Evolutionary conservation across 1,284 basidiomycete species (phyloP), one percentile per base, ranked within the genome.

Genomic region (Heterobasidion irregulare): DNA sequence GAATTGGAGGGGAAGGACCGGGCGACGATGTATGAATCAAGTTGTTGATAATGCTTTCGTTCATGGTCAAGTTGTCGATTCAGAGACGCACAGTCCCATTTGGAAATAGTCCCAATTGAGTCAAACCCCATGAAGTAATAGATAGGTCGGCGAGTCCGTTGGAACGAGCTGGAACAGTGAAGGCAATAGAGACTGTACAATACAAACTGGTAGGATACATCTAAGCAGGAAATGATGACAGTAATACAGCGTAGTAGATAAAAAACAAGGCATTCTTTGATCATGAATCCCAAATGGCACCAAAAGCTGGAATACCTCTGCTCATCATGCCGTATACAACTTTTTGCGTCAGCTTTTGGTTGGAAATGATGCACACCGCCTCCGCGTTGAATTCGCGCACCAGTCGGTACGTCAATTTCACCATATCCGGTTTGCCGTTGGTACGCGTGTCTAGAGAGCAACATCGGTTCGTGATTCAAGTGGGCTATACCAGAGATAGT

Each of bases 381-480:
- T 83, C 81, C 2, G 82, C 81, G 36, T 83, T 66, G 67, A 80
- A 83, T 62, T 83, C 81, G 47, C 73, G 72, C 7, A 81, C 79
- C 45, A 83, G 69, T 38, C 76, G 73, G 58, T 78, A 77, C 6
- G 79, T 78, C 53, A 82, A 64, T 62, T 80, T 80, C 53, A 83
- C 78, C 79, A 82, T 82, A 66, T 82, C 79, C 3, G 81, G 80
- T 64, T 81, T 82, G 16, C 81, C 81, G 59, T 82, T 72, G 45
- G 68, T 73, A 44, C 79, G 77, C 15, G 82, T 83, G 59, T 83
- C 80, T 80, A 50, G 18, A 26, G 26, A 15, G 38, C 26, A 41
- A 19, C 16, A 56, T 19, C 18, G 43, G 15, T 47, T 53, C 19
- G 32, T 50, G 26, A 50, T n/a, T 19, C 15, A 50, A 50, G 26